Evolutionary conservation across 164 flowering plant genomes (phyloP), one percentile per base, ranked within the genome.

Genomic region (Macadamia integrifolia): DNA sequence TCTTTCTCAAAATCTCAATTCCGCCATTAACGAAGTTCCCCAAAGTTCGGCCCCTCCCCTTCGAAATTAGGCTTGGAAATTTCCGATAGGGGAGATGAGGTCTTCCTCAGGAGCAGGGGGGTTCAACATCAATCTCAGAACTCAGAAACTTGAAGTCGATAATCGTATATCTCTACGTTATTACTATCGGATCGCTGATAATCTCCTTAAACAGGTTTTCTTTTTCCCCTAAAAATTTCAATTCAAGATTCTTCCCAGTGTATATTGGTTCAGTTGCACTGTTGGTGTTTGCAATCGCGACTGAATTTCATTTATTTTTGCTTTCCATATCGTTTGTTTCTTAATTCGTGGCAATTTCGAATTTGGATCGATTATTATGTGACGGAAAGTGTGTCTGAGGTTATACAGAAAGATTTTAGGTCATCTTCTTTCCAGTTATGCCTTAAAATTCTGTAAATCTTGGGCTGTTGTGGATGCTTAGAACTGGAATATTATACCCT

Each of bases 121-220:
- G 65, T 83, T 94, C 72, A 84, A 83, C 81, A 79, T 91, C 71
- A 86, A 88, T 0, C 88, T 88, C 0, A 80, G 79, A 61, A 74
- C 95, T 11, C 86, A 62, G 74, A 85, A 65, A 58, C 76, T 90
- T 67, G 86, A 78, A 61, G 95, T 94, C 14, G 94, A 94, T 63
- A 84, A 90, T 78, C 88, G 95, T 59, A 84, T 91, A 48, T 66
- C 97, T 44, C 90, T 91, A 35, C 87, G 86, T 0, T 81, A 67
- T 61, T 94, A 94, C 81, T 84, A 66, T 65, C 85, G 98, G 66
- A 87, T 93, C 78, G 97, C 97, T 28, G 90, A 93, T 75, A 91
- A 88, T 76, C 80, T 93, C 57, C 95, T 93, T 78, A 85, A 74
- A 72, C 97, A 93, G 96, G 98, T 93, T 5, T 48, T 14, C n/a